phyloP scores from a whole-genome alignment of 306 rosid genomes.

The Castanea crenata region DNA sequence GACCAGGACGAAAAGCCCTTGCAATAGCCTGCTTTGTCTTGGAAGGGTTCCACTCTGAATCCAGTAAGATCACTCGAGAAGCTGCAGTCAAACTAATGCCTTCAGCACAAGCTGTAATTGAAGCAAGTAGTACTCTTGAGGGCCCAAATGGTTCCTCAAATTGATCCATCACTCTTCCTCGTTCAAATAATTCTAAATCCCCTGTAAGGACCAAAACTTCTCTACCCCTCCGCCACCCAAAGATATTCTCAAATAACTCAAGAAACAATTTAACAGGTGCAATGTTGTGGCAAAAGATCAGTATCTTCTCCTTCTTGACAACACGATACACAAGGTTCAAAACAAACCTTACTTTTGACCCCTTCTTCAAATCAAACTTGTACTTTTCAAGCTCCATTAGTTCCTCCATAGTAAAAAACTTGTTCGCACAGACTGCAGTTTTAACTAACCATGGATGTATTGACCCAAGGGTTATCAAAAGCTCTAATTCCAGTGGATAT shows the following conservation, averaged over 20 bases:
- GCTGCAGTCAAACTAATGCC: slow-evolving; percentile 97
- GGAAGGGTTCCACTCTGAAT: slow-evolving; percentile 96
- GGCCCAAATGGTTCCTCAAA: slow-evolving; percentile 75
- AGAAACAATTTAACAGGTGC: slow-evolving; percentile 76
- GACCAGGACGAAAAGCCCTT: slow-evolving; percentile 90
- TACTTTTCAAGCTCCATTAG: slow-evolving; percentile 52
- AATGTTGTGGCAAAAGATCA: slow-evolving; percentile 88
- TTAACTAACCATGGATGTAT: slow-evolving; percentile 93
- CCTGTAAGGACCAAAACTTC: slow-evolving; percentile 83
- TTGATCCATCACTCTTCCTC: slow-evolving; percentile 84
- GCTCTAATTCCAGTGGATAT: slow-evolving; percentile 85
- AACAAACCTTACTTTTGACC: slow-evolving; percentile 86
- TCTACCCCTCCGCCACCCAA: slow-evolving; percentile 65
- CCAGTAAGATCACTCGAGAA: slow-evolving; percentile 83
- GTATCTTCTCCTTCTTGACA: slow-evolving; percentile 67
- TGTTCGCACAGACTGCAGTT: slow-evolving; percentile 66
- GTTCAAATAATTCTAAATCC: slow-evolving; percentile 83
- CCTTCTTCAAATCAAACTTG: slow-evolving; percentile 69
- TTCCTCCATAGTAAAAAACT: slow-evolving; percentile 48
- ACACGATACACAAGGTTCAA: slow-evolving; percentile 75
- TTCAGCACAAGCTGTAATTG: slow-evolving; percentile 94
- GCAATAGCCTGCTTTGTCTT: slow-evolving; percentile 97
- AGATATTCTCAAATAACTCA: slow-evolving; percentile 73
- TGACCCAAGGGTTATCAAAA: slow-evolving; percentile 91
- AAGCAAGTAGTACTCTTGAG: slow-evolving; percentile 86